Conservation (phyloP, 148 eudicot species). For the Amaranthus cruentus region DNA sequence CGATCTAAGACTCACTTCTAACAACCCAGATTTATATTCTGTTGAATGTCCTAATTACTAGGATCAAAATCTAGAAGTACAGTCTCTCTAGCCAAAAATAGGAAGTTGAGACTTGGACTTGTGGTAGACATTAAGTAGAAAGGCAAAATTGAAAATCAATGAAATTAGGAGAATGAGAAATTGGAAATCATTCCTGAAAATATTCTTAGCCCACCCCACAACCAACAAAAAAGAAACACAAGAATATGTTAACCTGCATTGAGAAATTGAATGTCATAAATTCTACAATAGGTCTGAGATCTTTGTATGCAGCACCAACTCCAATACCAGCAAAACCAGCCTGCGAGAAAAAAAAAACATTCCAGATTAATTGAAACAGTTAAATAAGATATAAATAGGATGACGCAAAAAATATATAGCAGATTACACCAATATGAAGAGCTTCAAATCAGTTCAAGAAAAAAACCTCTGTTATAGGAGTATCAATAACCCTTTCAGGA, state of each 20-base stretch:
- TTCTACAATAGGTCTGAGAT: constrained; percentile 73
- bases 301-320: constrained; percentile 98
- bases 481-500: constrained; percentile 62
- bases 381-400: not conserved
- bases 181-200: not conserved
- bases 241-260: constrained; percentile 69
- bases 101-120: not conserved
- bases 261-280: constrained; percentile 99
- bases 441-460: not conserved
- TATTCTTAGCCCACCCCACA: not conserved
- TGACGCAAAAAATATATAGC: not conserved
- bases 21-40: too few species aligned
- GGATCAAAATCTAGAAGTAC: too few species aligned
- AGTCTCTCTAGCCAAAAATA: not conserved
- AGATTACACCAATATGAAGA: not conserved
- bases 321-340: constrained; percentile 99
- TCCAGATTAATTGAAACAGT: not conserved
- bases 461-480: constrained; percentile 65
- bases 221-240: not conserved
- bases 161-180: not conserved
- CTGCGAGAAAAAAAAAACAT: constrained; percentile 28
- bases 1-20: too few species aligned
- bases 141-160: not conserved
- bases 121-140: not conserved
- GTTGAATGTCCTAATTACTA: too few species aligned